Conservation (phyloP, 164 flowering plant species). For the Santalum album region DNA sequence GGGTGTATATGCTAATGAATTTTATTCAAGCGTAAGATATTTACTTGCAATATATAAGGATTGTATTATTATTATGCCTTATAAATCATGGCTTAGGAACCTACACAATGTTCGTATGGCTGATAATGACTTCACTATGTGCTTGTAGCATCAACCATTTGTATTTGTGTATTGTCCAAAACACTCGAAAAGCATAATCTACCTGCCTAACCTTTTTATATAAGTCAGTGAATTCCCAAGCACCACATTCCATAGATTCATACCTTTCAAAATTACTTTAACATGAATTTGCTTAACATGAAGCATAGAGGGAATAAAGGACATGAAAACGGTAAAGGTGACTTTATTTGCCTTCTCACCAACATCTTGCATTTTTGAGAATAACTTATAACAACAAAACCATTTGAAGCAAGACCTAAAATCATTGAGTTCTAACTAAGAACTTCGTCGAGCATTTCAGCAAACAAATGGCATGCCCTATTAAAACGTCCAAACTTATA, state of each 20-base stretch:
- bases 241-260: constrained; percentile 21
- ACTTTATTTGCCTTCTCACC: constrained; percentile 29
- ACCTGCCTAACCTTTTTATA: constrained; percentile 37
- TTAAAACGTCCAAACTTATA: constrained; percentile 12
- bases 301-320: constrained; percentile 12
- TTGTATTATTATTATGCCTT: too few relatives aligned
- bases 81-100: too few relatives aligned
- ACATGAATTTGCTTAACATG: constrained; percentile 45
- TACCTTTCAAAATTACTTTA: constrained; percentile 22
- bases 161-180: constrained; percentile 33
- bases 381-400: constrained; percentile 6
- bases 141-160: too few relatives aligned
- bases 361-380: constrained; percentile 12
- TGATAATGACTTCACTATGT: too few relatives aligned
- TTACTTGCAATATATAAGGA: too few relatives aligned
- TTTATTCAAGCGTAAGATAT: too few relatives aligned
- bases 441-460: constrained; percentile 19
- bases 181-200: constrained; percentile 40
- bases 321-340: constrained; percentile 32
- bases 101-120: too few relatives aligned
- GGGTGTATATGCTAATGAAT: too few relatives aligned
- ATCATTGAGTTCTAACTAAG: constrained; percentile 16
- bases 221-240: constrained; percentile 43
- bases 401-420: constrained; percentile 8
- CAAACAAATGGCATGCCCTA: constrained; percentile 26